Conservation (phyloP, 2,329 filamentous ascomycete species). For the Aspergillus sp. region DNA sequence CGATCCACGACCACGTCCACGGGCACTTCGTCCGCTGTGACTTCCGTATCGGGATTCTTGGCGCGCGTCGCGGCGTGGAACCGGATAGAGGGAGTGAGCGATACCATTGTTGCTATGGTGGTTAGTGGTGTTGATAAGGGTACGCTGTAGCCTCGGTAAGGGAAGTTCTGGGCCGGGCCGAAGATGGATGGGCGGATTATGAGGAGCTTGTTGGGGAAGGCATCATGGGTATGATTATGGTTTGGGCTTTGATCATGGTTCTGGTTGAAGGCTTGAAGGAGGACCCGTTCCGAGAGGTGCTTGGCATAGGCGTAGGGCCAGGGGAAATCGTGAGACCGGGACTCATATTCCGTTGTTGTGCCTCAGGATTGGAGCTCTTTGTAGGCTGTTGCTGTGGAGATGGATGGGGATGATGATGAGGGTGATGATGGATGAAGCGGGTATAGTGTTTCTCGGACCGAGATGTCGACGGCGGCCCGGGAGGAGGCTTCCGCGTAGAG, state of each 20-base stretch:
- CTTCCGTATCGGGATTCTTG: neutral
- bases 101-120: constrained; percentile 1
- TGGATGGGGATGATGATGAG: neutral
- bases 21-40: constrained; percentile 4
- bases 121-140: constrained; percentile 13
- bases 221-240: too few relatives aligned
- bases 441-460: constrained; percentile 19
- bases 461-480: constrained; percentile 4
- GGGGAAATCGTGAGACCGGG: constrained; percentile 13
- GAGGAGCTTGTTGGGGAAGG: constrained; percentile 9
- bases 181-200: constrained; percentile 19
- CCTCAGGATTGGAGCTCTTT: constrained; percentile 2
- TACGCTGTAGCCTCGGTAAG: constrained; percentile 10
- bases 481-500: constrained; percentile 5
- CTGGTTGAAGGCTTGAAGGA: neutral
- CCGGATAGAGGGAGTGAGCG: neutral
- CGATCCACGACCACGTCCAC: constrained; percentile 12
- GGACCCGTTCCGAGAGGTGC: constrained; percentile 16
- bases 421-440: neutral
- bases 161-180: constrained; percentile 12
- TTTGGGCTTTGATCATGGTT: neutral
- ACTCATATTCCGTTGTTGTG: constrained; percentile 1
- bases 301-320: constrained; percentile 22
- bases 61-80: neutral
- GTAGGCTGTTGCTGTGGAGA: neutral